Percentiles rank a stretch among this genome's conserved stretches.
These are phyloP conservation scores for Brasenia schreberi DNA, from an alignment of 164 flowering plant species.

Conservation along the genomic window DNA sequence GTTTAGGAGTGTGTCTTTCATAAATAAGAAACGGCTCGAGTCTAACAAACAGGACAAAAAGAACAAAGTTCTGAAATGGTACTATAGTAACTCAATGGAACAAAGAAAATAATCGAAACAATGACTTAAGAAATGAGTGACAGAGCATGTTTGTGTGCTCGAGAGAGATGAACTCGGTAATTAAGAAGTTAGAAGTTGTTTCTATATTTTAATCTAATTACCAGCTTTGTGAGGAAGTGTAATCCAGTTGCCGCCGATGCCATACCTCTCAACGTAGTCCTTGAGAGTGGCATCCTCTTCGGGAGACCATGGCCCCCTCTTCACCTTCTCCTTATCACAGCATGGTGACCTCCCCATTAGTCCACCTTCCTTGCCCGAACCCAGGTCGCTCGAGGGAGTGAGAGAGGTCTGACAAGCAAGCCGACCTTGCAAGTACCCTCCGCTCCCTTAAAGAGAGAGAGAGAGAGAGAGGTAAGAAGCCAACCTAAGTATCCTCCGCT, in stretches of 20 bases:
- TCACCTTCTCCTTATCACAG: conserved; percentile 70
- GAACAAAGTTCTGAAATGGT: too few relatives aligned
- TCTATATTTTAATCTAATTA: conserved; percentile 2
- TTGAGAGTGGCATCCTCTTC: conserved; percentile 57
- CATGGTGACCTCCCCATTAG: conserved; percentile 76
- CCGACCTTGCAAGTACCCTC: not conserved
- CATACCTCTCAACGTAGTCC: conserved; percentile 30
- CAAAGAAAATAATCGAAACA: too few relatives aligned
- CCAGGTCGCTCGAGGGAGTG: too few relatives aligned
- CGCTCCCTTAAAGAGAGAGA: not conserved
- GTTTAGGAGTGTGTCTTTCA: too few relatives aligned
- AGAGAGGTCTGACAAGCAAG: not conserved
- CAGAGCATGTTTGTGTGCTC: too few relatives aligned
- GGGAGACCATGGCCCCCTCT: conserved; percentile 81
- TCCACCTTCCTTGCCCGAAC: not conserved
- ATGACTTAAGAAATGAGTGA: too few relatives aligned
- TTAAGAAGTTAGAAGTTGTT: not conserved
- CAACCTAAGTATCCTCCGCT: not conserved
- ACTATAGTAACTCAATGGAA: too few relatives aligned
- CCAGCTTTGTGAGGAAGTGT: conserved; percentile 65
- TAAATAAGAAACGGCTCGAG: too few relatives aligned
- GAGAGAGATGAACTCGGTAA: not conserved
- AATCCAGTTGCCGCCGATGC: conserved; percentile 62
- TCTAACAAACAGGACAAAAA: too few relatives aligned
- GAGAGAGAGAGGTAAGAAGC: conserved; percentile 1